A percentile compares a stretch with the other conserved stretches of the same genome.
Conservation (phyloP, 2,329 filamentous ascomycete species). For the Cordyceps cicadae region DNA sequence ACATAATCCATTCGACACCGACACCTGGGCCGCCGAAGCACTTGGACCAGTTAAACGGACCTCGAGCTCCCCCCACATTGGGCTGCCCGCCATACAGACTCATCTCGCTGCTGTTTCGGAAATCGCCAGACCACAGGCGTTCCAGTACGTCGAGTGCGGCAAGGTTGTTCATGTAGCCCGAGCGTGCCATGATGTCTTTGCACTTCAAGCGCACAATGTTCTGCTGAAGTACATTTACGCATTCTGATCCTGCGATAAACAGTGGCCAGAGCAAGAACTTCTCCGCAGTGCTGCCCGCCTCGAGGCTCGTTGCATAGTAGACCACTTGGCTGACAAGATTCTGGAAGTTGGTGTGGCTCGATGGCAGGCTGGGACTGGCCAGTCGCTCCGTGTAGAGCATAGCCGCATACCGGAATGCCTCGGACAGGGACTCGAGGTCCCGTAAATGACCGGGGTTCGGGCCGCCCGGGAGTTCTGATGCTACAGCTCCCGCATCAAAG, state of each 20-base stretch:
- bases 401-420: slow-evolving; percentile 83
- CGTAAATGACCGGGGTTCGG: slow-evolving; percentile 55
- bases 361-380: slow-evolving; percentile 65
- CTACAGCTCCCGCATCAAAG: slow-evolving; percentile 51
- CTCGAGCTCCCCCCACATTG: slow-evolving; percentile 32
- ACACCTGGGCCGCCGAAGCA: slow-evolving; percentile 48
- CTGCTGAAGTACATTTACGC: slow-evolving; percentile 71
- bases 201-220: slow-evolving; percentile 72
- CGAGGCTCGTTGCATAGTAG: slow-evolving; percentile 72
- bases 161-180: slow-evolving; percentile 89
- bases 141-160: slow-evolving; percentile 79
- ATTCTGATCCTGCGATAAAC: slow-evolving; percentile 85
- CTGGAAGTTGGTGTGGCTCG: slow-evolving; percentile 70
- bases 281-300: slow-evolving; percentile 62
- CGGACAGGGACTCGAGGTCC: slow-evolving; percentile 74
- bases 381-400: slow-evolving; percentile 85
- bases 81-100: slow-evolving; percentile 20
- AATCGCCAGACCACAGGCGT: slow-evolving; percentile 64
- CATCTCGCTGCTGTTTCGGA: slow-evolving; percentile 27
- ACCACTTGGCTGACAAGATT: slow-evolving; percentile 74
- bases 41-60: slow-evolving; percentile 50
- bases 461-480: slow-evolving; percentile 40
- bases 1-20: slow-evolving; percentile 61
- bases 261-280: slow-evolving; percentile 92
- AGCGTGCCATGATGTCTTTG: slow-evolving; percentile 77